Percentiles rank a stretch among this genome's conserved stretches.
Evolutionary conservation across 108 stramenopile species (phyloP).

Genomic region (Thalassiosira profunda): DNA sequence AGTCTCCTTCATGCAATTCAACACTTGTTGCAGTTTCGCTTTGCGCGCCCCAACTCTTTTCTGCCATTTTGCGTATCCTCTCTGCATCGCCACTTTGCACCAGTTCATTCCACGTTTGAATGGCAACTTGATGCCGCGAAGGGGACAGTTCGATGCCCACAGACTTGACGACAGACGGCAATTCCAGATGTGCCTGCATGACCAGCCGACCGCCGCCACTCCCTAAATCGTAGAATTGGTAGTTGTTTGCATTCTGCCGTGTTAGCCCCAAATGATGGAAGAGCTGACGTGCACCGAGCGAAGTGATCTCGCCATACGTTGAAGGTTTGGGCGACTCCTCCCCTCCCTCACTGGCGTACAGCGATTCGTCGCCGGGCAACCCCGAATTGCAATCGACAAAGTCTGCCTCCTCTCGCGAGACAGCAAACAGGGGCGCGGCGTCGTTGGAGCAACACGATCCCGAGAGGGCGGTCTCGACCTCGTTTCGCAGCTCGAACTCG

Average conservation of each 20-base stretch:
- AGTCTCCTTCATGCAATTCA: slow-evolving; percentile 59
- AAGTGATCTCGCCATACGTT: slow-evolving; percentile 82
- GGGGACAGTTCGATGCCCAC: slow-evolving; percentile 66
- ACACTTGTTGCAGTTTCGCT: slow-evolving; percentile 24
- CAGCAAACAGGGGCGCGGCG: slow-evolving; percentile 36
- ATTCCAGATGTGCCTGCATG: slow-evolving; percentile 60
- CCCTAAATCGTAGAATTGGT: slow-evolving; percentile 68
- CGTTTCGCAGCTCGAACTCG: slow-evolving; percentile 43
- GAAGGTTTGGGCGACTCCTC: slow-evolving; percentile 15
- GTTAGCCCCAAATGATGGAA: slow-evolving; percentile 63
- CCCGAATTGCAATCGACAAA: slow-evolving; percentile 41
- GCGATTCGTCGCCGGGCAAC: slow-evolving; percentile 15
- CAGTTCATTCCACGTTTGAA: slow-evolving; percentile 26
- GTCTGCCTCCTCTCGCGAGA: slow-evolving; percentile 32
- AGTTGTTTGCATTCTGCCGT: slow-evolving; percentile 5
- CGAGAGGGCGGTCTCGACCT: slow-evolving; percentile 34
- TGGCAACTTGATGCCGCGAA: slow-evolving; percentile 56
- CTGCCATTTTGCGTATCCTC: slow-evolving; percentile 22
- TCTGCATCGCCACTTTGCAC: slow-evolving; percentile 12
- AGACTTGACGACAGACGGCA: slow-evolving; percentile 34
- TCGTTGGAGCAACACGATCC: slow-evolving; percentile 21
- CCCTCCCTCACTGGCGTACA: slow-evolving; percentile 9
- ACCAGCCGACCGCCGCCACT: slow-evolving; percentile 69
- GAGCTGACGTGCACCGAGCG: slow-evolving; percentile 63
- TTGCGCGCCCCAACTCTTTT: slow-evolving; percentile 15